phyloP scores from a whole-genome alignment of 768 basidiomycete genomes.

The Pisolithus microcarpus region DNA sequence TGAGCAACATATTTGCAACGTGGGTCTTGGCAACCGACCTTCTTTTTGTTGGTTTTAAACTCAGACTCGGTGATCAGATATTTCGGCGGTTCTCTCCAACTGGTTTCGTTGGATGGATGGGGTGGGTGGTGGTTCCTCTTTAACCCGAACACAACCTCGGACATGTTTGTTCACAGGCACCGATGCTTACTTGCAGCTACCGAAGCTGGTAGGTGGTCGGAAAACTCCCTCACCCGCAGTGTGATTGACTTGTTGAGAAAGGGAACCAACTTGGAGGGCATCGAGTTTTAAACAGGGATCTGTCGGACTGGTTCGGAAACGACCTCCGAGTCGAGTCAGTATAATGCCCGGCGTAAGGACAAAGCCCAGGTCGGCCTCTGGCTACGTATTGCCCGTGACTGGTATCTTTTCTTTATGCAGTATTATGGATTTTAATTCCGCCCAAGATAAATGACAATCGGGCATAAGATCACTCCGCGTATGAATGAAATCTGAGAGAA shows the following conservation, averaged over 20 bases:
- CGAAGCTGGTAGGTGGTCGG: constrained; percentile 56
- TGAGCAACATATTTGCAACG: constrained; percentile 87
- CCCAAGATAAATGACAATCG: no score
- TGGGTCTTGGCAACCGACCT: constrained; percentile 30
- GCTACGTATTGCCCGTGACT: no score
- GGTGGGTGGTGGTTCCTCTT: constrained; percentile 41
- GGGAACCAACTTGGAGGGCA: constrained; percentile 83
- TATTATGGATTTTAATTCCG: no score
- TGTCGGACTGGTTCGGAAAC: no score
- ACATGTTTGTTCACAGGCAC: constrained; percentile 44
- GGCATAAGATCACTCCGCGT: no score
- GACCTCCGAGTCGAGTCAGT: no score
- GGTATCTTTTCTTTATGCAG: no score
- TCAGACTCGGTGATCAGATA: constrained; percentile 40
- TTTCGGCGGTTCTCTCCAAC: constrained; percentile 73
- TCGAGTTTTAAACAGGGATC: constrained; percentile 49
- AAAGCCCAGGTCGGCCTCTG: no score
- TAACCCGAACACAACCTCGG: background rate
- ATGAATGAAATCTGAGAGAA: no score
- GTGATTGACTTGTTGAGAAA: constrained; percentile 22
- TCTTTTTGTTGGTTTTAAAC: background rate
- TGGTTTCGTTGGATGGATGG: constrained; percentile 79
- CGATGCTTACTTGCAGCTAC: constrained; percentile 74
- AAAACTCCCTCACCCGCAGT: background rate
- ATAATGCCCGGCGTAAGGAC: no score